A percentile compares a stretch with the other conserved stretches of the same genome.
phyloP scores from a whole-genome alignment of 129 eudicot genomes.

The Chrysanthemum makinoi region DNA sequence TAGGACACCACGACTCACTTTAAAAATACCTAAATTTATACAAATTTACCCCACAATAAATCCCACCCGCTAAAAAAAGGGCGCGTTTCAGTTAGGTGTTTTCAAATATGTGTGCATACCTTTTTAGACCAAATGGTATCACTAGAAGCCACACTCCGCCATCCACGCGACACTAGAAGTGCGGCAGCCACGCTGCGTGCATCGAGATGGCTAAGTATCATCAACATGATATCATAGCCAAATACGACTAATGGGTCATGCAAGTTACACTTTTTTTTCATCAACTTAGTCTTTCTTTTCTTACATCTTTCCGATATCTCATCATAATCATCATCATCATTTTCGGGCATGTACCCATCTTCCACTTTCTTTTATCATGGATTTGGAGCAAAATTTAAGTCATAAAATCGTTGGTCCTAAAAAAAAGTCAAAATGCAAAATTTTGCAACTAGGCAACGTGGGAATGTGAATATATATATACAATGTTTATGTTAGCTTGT shows the following conservation, averaged over 20 bases:
- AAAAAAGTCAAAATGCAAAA: neutral
- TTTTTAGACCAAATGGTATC: constrained; percentile 52
- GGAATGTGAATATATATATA: neutral
- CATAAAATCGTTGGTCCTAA: no score
- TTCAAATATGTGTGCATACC: constrained; percentile 23
- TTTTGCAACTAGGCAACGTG: neutral
- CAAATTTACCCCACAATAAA: no score
- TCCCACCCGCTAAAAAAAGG: no score
- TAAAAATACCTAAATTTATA: no score
- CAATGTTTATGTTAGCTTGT: constrained; percentile 1
- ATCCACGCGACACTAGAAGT: constrained; percentile 55
- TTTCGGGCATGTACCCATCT: constrained; percentile 24
- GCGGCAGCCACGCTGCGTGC: constrained; percentile 65
- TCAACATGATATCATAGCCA: constrained; percentile 53
- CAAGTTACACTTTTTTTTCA: neutral
- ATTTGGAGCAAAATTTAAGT: neutral
- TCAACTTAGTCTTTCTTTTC: constrained; percentile 2
- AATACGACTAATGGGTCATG: constrained; percentile 42
- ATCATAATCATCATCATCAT: neutral
- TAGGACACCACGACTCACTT: no score
- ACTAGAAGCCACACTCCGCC: constrained; percentile 55
- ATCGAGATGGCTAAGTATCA: constrained; percentile 42
- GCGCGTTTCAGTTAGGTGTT: no score
- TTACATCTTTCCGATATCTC: constrained; percentile 18
- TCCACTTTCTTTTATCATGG: constrained; percentile 2